phyloP scores from a whole-genome alignment of 2,329 filamentous ascomycete species.

The Blastomyces silverae region DNA sequence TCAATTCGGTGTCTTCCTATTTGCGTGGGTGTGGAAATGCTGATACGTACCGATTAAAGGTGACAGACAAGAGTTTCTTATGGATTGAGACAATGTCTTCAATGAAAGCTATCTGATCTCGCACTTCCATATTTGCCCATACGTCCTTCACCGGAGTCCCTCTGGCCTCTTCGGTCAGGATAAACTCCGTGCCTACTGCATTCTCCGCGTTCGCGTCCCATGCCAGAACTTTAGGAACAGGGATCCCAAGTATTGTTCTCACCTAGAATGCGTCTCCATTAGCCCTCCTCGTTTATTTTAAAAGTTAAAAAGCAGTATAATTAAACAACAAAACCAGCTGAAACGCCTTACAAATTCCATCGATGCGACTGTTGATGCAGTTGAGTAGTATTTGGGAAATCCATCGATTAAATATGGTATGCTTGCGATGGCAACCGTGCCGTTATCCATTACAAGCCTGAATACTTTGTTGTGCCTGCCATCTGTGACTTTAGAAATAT shows the following conservation, averaged over 20 bases:
- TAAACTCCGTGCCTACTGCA: conserved; percentile 5
- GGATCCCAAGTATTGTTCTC: conserved; percentile 3
- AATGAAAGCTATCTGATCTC: conserved; percentile 16
- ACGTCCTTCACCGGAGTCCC: conserved; percentile 4
- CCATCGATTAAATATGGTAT: conserved; percentile 13
- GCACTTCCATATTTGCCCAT: conserved; percentile 11
- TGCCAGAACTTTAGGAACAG: conserved; percentile 12
- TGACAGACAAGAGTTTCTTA: conserved; percentile 2
- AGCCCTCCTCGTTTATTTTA: not conserved
- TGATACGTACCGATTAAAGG: not conserved
- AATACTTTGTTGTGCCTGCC: conserved; percentile 25
- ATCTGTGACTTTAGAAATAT: conserved; percentile 29
- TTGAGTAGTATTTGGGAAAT: not conserved
- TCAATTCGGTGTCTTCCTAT: not conserved
- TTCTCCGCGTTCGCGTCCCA: conserved; percentile 4
- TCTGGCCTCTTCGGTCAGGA: conserved; percentile 6
- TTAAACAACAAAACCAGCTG: not conserved
- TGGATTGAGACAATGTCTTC: conserved; percentile 21
- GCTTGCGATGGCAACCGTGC: conserved; percentile 5
- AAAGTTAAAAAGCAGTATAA: no score
- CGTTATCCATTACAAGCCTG: conserved; percentile 20
- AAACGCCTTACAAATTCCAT: conserved; percentile 20
- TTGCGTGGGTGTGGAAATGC: not conserved
- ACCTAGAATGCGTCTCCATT: not conserved
- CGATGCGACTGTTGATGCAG: conserved; percentile 6